A percentile compares a stretch with the other conserved stretches of the same genome.
phyloP scores from a whole-genome alignment of 805 yeast species.

The Yarrowia hollandica region DNA sequence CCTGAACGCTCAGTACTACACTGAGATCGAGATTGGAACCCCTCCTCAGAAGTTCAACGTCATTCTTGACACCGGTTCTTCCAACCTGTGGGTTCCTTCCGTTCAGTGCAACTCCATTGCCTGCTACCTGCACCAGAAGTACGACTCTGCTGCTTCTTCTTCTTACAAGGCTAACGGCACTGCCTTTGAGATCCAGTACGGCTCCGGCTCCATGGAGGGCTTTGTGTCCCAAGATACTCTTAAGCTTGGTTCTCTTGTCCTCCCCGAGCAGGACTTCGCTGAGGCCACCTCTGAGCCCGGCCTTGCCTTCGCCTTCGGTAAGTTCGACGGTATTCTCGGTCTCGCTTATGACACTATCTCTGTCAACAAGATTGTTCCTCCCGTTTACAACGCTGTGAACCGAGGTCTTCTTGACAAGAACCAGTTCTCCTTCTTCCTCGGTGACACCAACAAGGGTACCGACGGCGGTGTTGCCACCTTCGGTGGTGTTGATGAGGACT shows the following conservation, averaged over 20 bases:
- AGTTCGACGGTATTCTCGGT: slow-evolving; percentile 96
- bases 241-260: slow-evolving; percentile 76
- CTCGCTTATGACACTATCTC: slow-evolving; percentile 91
- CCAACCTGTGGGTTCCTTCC: slow-evolving; percentile 96
- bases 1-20: slow-evolving; percentile 92
- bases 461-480: slow-evolving; percentile 91
- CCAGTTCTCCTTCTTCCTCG: slow-evolving; percentile 87
- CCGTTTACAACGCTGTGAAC: slow-evolving; percentile 83
- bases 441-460: slow-evolving; percentile 64
- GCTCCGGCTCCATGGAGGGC: slow-evolving; percentile 91
- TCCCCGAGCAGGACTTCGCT: slow-evolving; percentile 90
- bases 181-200: slow-evolving; percentile 82
- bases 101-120: slow-evolving; percentile 88
- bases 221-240: slow-evolving; percentile 84
- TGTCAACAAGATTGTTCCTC: slow-evolving; percentile 88
- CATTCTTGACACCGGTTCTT: slow-evolving; percentile 92
- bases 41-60: slow-evolving; percentile 95
- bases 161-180: slow-evolving; percentile 86
- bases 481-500: slow-evolving; percentile 85
- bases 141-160: slow-evolving; percentile 78
- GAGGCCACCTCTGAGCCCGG: slow-evolving; percentile 98
- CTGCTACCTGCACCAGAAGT: slow-evolving; percentile 90
- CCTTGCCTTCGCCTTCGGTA: slow-evolving; percentile 96
- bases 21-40: slow-evolving; percentile 88
- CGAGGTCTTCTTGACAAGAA: slow-evolving; percentile 80